Evolutionary conservation across 2,329 filamentous ascomycete genomes (phyloP).

Genomic region (Bisporella sp.): DNA sequence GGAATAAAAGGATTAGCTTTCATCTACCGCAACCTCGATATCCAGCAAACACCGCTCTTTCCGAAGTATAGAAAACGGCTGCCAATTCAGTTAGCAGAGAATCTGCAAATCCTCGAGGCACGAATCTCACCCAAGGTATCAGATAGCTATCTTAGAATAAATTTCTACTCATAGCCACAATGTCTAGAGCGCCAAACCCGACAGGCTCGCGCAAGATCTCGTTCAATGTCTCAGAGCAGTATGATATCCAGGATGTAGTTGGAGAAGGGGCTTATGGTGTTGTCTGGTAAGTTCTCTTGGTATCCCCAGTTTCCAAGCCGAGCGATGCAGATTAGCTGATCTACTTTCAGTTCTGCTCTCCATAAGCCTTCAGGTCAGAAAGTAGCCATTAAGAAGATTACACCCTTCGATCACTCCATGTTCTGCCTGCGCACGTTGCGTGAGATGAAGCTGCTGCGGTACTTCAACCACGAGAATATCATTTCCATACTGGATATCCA

Average conservation of each 20-base stretch:
- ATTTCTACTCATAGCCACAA: constrained; percentile 2
- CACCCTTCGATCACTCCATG: constrained; percentile 98
- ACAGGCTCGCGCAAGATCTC: constrained; percentile 84
- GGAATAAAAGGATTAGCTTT: no score
- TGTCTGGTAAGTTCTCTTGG: constrained; percentile 66
- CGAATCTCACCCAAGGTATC: no score
- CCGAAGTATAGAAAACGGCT: no score
- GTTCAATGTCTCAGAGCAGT: constrained; percentile 99
- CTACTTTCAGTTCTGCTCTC: constrained; percentile 70
- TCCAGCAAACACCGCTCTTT: no score
- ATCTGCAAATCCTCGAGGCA: no score
- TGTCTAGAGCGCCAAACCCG: constrained; percentile 42
- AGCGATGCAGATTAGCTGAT: background rate
- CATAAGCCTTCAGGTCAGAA: constrained; percentile 98
- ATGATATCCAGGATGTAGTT: constrained; percentile 98
- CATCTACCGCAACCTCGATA: no score
- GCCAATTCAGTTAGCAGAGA: no score
- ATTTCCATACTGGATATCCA: constrained; percentile 99
- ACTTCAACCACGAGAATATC: constrained; percentile 99
- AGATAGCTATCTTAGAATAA: no score
- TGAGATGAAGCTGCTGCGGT: constrained; percentile 97
- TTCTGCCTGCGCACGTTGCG: constrained; percentile 93
- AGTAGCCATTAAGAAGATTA: constrained; percentile 99
- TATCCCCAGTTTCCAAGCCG: background rate
- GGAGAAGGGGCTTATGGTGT: constrained; percentile 98